Evolutionary conservation across 495 filamentous ascomycete species (phyloP).

Genomic region (Lophiostoma macrostomum): DNA sequence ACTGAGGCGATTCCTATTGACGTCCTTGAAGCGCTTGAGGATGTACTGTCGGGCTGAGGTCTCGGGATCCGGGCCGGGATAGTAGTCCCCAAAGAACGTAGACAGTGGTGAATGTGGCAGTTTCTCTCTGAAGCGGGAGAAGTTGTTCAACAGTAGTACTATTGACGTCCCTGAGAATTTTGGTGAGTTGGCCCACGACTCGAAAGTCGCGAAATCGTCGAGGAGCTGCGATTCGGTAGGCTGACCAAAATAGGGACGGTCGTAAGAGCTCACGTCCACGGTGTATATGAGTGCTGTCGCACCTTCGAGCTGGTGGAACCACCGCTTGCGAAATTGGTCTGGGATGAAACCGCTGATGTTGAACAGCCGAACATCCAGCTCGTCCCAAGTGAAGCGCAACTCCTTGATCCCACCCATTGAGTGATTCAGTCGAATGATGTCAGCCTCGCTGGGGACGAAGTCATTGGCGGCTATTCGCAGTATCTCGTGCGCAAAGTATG

Average conservation of each 20-base stretch:
- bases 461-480: slow-evolving; percentile 3
- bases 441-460: slow-evolving; percentile 22
- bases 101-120: slow-evolving; percentile 19
- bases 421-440: slow-evolving; percentile 25
- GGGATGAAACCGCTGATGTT: slow-evolving; percentile 28
- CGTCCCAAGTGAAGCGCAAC: slow-evolving; percentile 27
- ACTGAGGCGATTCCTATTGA: slow-evolving; percentile 18
- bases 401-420: slow-evolving; percentile 29
- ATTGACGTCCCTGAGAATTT: slow-evolving; percentile 24
- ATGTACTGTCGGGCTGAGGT: slow-evolving; percentile 25
- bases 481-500: slow-evolving; percentile 22
- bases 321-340: slow-evolving; percentile 25
- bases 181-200: slow-evolving; percentile 21
- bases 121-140: slow-evolving; percentile 26
- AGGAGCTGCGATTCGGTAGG: slow-evolving; percentile 18
- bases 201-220: slow-evolving; percentile 27
- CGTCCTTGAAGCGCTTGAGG: slow-evolving; percentile 30
- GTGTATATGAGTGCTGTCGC: slow-evolving; percentile 24
- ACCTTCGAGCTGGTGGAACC: slow-evolving; percentile 30
- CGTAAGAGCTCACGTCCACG: slow-evolving; percentile 25
- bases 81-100: slow-evolving; percentile 28
- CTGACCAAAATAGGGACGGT: slow-evolving; percentile 21
- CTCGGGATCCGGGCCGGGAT: slow-evolving; percentile 1
- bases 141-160: slow-evolving; percentile 26
- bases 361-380: slow-evolving; percentile 26